Evolutionary conservation across 352 stramenopile genomes (phyloP).

Genomic region (Globisporangium irregulare): DNA sequence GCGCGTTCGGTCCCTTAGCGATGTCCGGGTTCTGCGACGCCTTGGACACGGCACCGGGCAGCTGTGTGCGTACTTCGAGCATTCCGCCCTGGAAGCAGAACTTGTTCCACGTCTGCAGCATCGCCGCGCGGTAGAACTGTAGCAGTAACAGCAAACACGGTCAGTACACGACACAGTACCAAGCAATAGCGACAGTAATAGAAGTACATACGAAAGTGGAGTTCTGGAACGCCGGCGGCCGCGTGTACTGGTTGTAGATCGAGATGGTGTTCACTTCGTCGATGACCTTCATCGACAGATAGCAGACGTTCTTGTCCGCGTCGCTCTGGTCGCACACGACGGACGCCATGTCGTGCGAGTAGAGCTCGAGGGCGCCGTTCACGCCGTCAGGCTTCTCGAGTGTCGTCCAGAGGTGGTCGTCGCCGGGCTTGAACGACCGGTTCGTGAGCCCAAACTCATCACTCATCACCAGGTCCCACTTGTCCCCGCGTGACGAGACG

Average conservation of each 20-base stretch:
- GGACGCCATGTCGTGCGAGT: conserved; percentile 64
- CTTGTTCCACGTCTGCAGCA: conserved; percentile 94
- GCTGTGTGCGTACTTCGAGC: conserved; percentile 89
- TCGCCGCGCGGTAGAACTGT: conserved; percentile 44
- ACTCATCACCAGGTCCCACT: conserved; percentile 9
- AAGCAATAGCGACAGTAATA: background rate
- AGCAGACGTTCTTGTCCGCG: conserved; percentile 28
- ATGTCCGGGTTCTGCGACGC: conserved; percentile 61
- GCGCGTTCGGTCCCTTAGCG: conserved; percentile 70
- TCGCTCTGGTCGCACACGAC: conserved; percentile 39
- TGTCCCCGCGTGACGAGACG: background rate
- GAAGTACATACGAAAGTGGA: conserved; percentile 36
- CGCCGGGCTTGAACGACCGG: conserved; percentile 21
- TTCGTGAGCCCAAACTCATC: conserved; percentile 8
- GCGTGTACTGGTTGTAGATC: conserved; percentile 70
- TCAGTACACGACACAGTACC: background rate
- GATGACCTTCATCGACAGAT: conserved; percentile 54
- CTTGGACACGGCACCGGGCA: conserved; percentile 82
- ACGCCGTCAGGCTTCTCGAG: conserved; percentile 70
- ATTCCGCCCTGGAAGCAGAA: conserved; percentile 95
- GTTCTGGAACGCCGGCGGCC: conserved; percentile 49
- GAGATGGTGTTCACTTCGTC: conserved; percentile 53
- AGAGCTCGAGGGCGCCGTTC: conserved; percentile 59
- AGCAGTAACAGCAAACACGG: background rate
- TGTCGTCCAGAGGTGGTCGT: conserved; percentile 59